Conservation (phyloP, 495 filamentous ascomycete genomes). For the Penicillium tannophilum region DNA sequence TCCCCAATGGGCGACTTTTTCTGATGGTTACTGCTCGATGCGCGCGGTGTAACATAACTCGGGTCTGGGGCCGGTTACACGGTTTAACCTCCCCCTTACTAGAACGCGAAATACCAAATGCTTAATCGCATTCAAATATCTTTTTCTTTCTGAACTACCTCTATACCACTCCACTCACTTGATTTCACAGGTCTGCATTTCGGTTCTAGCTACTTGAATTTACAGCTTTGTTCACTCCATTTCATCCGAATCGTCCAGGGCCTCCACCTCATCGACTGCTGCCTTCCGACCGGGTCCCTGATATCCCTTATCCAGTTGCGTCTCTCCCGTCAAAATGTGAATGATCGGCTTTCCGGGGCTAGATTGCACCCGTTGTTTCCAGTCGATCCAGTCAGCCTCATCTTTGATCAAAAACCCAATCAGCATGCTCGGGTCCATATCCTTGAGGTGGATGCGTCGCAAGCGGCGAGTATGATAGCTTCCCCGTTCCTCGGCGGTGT, state of each 20-base stretch:
- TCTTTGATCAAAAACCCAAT: constrained; percentile 90
- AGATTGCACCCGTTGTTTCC: constrained; percentile 68
- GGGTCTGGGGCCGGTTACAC: constrained; percentile 46
- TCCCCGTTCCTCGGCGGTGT: constrained; percentile 71
- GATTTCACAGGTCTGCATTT: too few relatives aligned
- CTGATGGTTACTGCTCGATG: constrained; percentile 67
- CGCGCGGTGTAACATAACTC: constrained; percentile 79
- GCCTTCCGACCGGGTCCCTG: constrained; percentile 60
- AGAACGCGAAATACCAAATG: constrained; percentile 56
- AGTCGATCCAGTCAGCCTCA: constrained; percentile 80
- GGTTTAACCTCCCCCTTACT: constrained; percentile 36
- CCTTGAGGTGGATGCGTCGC: constrained; percentile 77
- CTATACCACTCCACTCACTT: constrained; percentile 14
- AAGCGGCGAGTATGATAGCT: constrained; percentile 86
- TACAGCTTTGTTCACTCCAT: constrained; percentile 24
- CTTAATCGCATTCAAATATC: constrained; percentile 50
- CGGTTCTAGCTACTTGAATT: background rate
- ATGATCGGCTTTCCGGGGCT: constrained; percentile 82
- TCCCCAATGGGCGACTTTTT: constrained; percentile 66
- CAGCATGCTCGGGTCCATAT: constrained; percentile 99
- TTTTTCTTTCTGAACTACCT: constrained; percentile 14
- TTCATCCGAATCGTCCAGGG: constrained; percentile 71
- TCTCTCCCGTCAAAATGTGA: constrained; percentile 64
- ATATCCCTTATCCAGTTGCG: constrained; percentile 57
- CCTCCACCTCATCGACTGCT: constrained; percentile 89